Conservation (phyloP, 192 early-diverging fungal genomes). For the Coemansia sp. region DNA sequence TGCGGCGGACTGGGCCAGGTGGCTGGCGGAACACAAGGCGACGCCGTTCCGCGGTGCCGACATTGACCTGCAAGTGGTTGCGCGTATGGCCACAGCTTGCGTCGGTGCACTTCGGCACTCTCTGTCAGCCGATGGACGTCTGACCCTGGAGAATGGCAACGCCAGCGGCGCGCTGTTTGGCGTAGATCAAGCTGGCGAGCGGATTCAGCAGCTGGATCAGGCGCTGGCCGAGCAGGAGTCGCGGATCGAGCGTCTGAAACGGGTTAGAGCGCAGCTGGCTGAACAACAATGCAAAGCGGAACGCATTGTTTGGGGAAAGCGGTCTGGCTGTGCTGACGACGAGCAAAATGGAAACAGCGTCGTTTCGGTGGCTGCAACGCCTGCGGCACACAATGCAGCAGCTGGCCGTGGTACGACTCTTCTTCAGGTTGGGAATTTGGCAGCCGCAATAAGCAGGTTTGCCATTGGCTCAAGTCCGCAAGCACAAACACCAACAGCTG, state of each 20-base stretch:
- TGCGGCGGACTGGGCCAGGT: slow-evolving; percentile 39
- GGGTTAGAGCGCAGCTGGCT: slow-evolving; percentile 27
- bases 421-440: slow-evolving; percentile 1
- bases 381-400: not conserved
- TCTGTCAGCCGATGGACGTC: not conserved
- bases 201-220: slow-evolving; percentile 10
- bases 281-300: slow-evolving; percentile 25
- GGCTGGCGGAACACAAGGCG: slow-evolving; percentile 25
- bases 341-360: not conserved
- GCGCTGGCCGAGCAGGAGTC: slow-evolving; percentile 14
- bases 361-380: not conserved
- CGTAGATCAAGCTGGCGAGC: not conserved
- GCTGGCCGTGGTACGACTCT: not conserved
- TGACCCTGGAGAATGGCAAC: not conserved
- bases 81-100: slow-evolving; percentile 40
- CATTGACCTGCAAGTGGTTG: slow-evolving; percentile 34
- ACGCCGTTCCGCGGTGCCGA: slow-evolving; percentile 36
- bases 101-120: slow-evolving; percentile 26
- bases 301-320: not conserved
- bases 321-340: not conserved
- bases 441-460: slow-evolving; percentile 6
- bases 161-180: not conserved
- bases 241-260: slow-evolving; percentile 27
- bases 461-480: not conserved
- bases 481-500: not conserved